Conservation (phyloP, 495 filamentous ascomycete species). For the Penicillium manginii region DNA sequence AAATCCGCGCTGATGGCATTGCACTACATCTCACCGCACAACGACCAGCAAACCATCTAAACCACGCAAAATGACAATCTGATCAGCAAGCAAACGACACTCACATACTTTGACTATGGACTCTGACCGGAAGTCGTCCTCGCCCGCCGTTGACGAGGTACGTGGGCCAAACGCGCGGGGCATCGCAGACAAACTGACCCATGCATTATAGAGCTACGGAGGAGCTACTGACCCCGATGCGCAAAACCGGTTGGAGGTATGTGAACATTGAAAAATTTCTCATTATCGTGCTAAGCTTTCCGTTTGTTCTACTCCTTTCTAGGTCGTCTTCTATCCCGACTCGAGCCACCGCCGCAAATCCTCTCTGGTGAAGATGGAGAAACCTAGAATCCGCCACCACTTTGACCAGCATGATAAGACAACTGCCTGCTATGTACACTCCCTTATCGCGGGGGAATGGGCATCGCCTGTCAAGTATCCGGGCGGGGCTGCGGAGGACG, state of each 20-base stretch:
- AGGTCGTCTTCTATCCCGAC: slow-evolving; percentile 77
- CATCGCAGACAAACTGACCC: slow-evolving; percentile 18
- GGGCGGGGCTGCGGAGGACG: slow-evolving; percentile 11
- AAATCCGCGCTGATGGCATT: slow-evolving; percentile 14
- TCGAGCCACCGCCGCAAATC: slow-evolving; percentile 82
- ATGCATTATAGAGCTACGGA: slow-evolving; percentile 34
- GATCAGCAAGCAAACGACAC: neutral
- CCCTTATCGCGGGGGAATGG: slow-evolving; percentile 67
- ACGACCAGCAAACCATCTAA: neutral
- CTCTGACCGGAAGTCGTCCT: slow-evolving; percentile 14
- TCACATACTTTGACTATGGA: slow-evolving; percentile 24
- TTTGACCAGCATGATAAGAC: slow-evolving; percentile 45
- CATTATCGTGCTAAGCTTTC: neutral
- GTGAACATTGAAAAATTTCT: neutral
- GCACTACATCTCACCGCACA: slow-evolving; percentile 3
- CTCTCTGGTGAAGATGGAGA: slow-evolving; percentile 70
- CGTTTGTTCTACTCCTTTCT: neutral
- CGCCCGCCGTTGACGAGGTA: slow-evolving; percentile 29
- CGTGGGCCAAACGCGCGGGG: slow-evolving; percentile 11
- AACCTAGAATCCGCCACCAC: slow-evolving; percentile 42
- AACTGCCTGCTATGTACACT: slow-evolving; percentile 83
- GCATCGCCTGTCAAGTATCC: slow-evolving; percentile 16
- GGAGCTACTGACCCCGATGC: slow-evolving; percentile 46
- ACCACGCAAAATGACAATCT: slow-evolving; percentile 21
- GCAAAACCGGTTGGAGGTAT: slow-evolving; percentile 55